phyloP scores from a whole-genome alignment of 2,329 filamentous ascomycete species.

The Clonostachys rhizophaga region DNA sequence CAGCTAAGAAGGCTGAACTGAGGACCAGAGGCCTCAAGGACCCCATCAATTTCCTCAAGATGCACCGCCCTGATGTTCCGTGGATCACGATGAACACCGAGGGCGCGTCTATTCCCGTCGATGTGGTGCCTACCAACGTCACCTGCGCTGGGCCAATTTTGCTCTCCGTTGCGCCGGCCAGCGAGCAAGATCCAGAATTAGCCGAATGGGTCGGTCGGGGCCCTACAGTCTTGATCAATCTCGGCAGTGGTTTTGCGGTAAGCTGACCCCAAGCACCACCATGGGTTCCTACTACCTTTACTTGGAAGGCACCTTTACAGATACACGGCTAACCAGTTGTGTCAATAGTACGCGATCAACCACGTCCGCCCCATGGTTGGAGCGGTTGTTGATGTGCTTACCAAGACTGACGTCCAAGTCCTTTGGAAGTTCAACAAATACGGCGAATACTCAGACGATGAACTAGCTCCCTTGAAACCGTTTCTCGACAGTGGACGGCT shows the following conservation, averaged over 20 bases:
- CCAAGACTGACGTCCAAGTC: slow-evolving; percentile 12
- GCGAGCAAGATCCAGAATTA: slow-evolving; percentile 16
- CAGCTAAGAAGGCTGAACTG: slow-evolving; percentile 12
- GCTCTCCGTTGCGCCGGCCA: slow-evolving; percentile 7
- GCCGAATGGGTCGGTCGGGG: slow-evolving; percentile 9
- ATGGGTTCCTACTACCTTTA: not conserved
- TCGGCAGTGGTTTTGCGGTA: slow-evolving; percentile 10
- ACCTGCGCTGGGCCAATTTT: slow-evolving; percentile 12
- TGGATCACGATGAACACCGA: slow-evolving; percentile 17
- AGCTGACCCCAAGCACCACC: not conserved
- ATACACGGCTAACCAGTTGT: not conserved
- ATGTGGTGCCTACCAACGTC: slow-evolving; percentile 11
- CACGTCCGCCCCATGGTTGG: slow-evolving; percentile 8
- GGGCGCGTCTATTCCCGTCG: slow-evolving; percentile 15
- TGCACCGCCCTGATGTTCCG: slow-evolving; percentile 18
- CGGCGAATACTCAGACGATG: slow-evolving; percentile 4
- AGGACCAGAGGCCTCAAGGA: slow-evolving; percentile 9
- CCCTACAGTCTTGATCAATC: slow-evolving; percentile 16
- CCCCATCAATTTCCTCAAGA: slow-evolving; percentile 12
- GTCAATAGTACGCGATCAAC: not conserved
- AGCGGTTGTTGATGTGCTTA: slow-evolving; percentile 9
- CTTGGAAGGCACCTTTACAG: not conserved
- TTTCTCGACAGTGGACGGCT: slow-evolving; percentile 6
- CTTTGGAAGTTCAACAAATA: slow-evolving; percentile 17
- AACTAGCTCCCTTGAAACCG: slow-evolving; percentile 3